Evolutionary conservation across 331 rosid species (phyloP).

Genomic region (Stylosanthes scabra): DNA sequence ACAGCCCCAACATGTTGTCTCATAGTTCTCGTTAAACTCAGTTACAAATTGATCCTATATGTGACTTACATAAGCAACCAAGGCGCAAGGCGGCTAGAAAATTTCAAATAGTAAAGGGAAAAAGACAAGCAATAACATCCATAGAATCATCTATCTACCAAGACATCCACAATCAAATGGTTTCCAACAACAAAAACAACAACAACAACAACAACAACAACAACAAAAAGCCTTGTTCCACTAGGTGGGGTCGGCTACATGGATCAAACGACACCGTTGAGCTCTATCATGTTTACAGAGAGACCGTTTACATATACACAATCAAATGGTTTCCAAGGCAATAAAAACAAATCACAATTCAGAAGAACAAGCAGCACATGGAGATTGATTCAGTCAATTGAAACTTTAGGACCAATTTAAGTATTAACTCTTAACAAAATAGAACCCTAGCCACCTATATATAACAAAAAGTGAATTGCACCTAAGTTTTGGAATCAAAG

Average conservation of each 20-base stretch:
- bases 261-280: no score
- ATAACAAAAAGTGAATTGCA: neutral
- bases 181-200: neutral
- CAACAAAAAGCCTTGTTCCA: no score
- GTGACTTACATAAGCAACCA: constrained; percentile 51
- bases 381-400: neutral
- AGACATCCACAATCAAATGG: constrained; percentile 18
- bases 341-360: constrained; percentile 8
- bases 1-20: constrained; percentile 91
- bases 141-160: constrained; percentile 21
- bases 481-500: constrained; percentile 18
- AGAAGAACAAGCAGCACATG: neutral
- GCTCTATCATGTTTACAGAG: no score
- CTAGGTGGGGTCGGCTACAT: no score
- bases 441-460: neutral
- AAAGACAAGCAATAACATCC: constrained; percentile 38
- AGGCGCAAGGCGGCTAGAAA: constrained; percentile 50
- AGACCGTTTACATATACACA: neutral
- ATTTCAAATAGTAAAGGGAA: constrained; percentile 36
- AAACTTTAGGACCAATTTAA: no score
- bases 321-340: constrained; percentile 1
- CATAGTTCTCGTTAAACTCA: constrained; percentile 49
- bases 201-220: no score
- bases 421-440: no score
- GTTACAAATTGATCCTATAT: constrained; percentile 66